Evolutionary conservation across 2,329 filamentous ascomycete genomes (phyloP), one percentile per base, ranked within the genome.

Genomic region (Penicillium sp.): DNA sequence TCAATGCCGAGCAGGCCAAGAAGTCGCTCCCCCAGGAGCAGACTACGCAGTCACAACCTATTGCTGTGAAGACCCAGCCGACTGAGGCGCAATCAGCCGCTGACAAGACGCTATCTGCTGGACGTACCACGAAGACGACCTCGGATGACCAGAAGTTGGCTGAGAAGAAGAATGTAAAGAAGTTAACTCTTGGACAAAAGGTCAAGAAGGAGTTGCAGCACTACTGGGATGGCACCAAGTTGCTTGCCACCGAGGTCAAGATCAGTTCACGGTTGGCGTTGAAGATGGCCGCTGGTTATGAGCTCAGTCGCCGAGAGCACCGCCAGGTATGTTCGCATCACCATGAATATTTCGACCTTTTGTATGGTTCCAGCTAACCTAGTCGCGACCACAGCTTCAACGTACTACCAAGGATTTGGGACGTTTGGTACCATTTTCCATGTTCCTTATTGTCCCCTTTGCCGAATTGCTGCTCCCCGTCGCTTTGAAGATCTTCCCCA

Each of bases 151-250:
- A 86, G 61, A 84, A 82, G 49, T 73, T 82, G 8, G 81, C 84
- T 61, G 84, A 89, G 53, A 75, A 85, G 63, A 88, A 89, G 73
- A 86, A 89, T 58, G 83, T 87, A 65, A 91, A 92, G 79, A 97
- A 96, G 71, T 77, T 96, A 75, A 96, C 92, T 0, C 46, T 97
- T 1, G 88, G 85, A 74, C 90, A 97, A 73, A 96, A 92, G 78
- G 86, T 99, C 69, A 99, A 96, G 82, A 92, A 95, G 74, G 94
- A 99, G 75, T 82, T 81, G 13, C 85, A 87, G 58, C 94, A 99
- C 74, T 99, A 99, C 78, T 97, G 94, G 93, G 94, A 99, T 75
- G 94, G 94, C 56, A 97, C 91, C 27, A 99, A 99, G 76, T 81
- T 99, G 67, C 80, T 99, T 63, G 92, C 88, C 19, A 89, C 91